Base-by-base conservation (phyloP, 768 basidiomycete species). In the Suillus occidentalis region DNA sequence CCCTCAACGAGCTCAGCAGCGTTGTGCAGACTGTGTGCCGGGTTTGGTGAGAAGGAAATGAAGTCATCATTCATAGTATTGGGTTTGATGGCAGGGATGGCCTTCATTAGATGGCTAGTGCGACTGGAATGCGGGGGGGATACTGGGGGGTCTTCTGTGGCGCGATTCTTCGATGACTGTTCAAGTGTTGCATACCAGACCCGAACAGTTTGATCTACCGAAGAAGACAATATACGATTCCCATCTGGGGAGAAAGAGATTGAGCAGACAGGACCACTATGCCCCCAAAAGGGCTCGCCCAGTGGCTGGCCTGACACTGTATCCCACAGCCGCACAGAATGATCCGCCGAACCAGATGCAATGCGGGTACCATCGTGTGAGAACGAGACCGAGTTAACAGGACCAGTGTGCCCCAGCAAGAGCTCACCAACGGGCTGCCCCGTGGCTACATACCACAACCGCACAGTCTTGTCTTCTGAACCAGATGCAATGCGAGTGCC, bases 311-410 rank as follows among this genome's bases (percentile, higher is more conserved):
- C 64, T 2, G 64, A 43, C 25, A 1, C 36, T 37, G 22, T 16
- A 34, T 65, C 64, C 64, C 61, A 65, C 22, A 65, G n/a, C 4
- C 64, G 47, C 25, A 64, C 60, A 13, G 59, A 64, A 20, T 49
- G 13, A 40, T 63, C 64, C 31, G 40, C n/a, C 4, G 67, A 70
- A n/a, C 53, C 61, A 18, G 67, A 65, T 2, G 47, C 67, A 8
- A 71, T 45, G 3, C 61, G 39, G 14, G 22, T 52, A 9, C 67
- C 69, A 64, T 71, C 64, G 28, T 69, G 60, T 14, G 70, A 70
- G 53, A 70, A 69, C 13, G 64, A 58, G 42, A 67, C 69, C 3
- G 62, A 67, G 9, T 10, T 20, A n/a, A 71, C 62, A 18, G 7
- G 22, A 28, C 34, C 42, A n/a, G 28, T 59, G 64, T 68, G 69